Evolutionary conservation across 306 rosid species (phyloP), one percentile per base, ranked within the genome.

Genomic region (Cicer judaicum): DNA sequence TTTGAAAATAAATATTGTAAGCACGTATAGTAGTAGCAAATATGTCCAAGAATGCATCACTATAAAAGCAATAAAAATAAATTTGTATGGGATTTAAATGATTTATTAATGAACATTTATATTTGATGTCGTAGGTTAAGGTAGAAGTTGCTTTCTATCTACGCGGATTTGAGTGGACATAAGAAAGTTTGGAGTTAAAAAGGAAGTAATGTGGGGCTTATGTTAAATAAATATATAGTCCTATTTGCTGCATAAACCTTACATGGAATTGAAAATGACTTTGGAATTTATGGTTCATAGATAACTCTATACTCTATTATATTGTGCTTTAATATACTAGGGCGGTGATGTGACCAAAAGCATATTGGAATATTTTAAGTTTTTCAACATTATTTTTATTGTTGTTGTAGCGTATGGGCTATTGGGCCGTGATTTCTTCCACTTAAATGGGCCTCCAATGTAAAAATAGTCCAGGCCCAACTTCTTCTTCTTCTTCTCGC

Each of bases 81-180:
- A 55, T 57, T 57, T 57, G 1, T 21, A 24, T 10, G 15, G 38
- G 15, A 19, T 55, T 55, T 29, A 29, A 29, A 29, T 29, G 10
- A 29, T 59, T 6, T 11, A 24, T 13, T 55, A 3, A 55, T 54
- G 6, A 24, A 29, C 42, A 57, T 57, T 24, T 57, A 14, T 11
- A 9, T 6, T 24, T 57, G 64, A 11, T 59, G 16, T 24, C 8
- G 2, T 29, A 57, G 16, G 64, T 14, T 13, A 50, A 69, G 78
- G 3, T 47, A 64, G 13, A 54, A 44, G 77, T 80, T 59, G 87
- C 87, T 74, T 84, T 76, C 62, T 44, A 65, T 62, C 71, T 54
- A 84, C 84, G 87, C 87, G 44, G 80, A 79, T 73, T 63, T 72
- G 64, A 60, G 78, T 76, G 82, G 87, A 80, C 48, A 42, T 1